Evolutionary conservation across 1,139 yeast genomes (phyloP).

Genomic region (Arxiozyma telluris): DNA sequence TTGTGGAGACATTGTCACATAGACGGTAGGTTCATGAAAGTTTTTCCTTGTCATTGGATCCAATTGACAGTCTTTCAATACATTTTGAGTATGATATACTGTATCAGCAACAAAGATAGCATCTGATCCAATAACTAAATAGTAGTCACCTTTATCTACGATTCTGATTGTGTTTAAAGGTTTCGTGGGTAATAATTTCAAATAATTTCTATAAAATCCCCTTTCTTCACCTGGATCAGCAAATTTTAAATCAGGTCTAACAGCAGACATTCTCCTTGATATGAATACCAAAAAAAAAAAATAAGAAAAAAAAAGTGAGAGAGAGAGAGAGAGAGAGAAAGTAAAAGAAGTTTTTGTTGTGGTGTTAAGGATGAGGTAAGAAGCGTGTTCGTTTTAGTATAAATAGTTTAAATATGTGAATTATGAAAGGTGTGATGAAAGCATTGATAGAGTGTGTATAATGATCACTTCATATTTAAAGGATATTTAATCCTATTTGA

Average conservation of each 20-base stretch:
- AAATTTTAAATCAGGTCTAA: conserved; percentile 67
- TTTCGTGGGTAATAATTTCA: conserved; percentile 44
- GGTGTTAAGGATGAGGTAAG: no score
- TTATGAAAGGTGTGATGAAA: no score
- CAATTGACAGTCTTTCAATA: conserved; percentile 46
- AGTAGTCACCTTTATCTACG: conserved; percentile 72
- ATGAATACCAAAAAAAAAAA: background rate
- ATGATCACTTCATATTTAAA: no score
- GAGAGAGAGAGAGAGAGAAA: no score
- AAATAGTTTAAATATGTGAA: no score
- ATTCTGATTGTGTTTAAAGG: conserved; percentile 48
- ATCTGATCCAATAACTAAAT: conserved; percentile 63
- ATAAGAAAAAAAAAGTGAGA: no score
- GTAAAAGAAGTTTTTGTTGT: no score
- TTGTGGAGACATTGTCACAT: conserved; percentile 70
- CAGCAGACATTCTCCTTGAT: conserved; percentile 39
- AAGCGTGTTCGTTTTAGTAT: no score
- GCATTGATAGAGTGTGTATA: no score
- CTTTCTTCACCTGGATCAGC: conserved; percentile 40
- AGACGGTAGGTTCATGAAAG: conserved; percentile 40
- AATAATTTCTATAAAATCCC: conserved; percentile 52
- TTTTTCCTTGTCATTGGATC: conserved; percentile 31
- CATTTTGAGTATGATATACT: conserved; percentile 75
- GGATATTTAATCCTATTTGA: no score
- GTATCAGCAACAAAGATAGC: conserved; percentile 76